These are phyloP conservation scores for Lentinula guzmanii DNA, from an alignment of 768 basidiomycete genomes.

Conservation along the genomic window DNA sequence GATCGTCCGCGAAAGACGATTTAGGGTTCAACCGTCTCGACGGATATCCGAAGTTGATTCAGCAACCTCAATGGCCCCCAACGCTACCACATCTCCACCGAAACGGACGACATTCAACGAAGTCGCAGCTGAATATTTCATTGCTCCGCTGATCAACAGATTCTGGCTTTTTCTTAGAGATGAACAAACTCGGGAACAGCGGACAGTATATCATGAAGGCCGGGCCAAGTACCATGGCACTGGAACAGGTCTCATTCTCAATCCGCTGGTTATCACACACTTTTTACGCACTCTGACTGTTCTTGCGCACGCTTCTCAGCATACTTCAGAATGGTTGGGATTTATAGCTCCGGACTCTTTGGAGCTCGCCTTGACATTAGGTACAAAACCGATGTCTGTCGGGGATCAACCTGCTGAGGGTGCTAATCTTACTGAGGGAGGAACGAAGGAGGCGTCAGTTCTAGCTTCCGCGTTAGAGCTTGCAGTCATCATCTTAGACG, in stretches of 20 bases:
- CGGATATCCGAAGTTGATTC: constrained; percentile 37
- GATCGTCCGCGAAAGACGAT: constrained; percentile 65
- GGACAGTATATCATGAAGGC: constrained; percentile 53
- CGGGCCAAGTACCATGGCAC: constrained; percentile 60
- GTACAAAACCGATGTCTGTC: constrained; percentile 55
- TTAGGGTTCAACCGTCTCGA: constrained; percentile 52
- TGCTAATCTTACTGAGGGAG: constrained; percentile 24
- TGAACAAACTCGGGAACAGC: constrained; percentile 68
- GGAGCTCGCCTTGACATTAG: constrained; percentile 78
- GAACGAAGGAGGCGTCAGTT: constrained; percentile 60
- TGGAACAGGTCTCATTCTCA: constrained; percentile 79
- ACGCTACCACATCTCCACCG: constrained; percentile 6
- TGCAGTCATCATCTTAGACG: constrained; percentile 69
- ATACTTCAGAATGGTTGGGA: constrained; percentile 75
- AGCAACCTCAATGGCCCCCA: constrained; percentile 5
- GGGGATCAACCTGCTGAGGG: constrained; percentile 28
- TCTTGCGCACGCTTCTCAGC: constrained; percentile 75
- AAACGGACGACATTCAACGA: constrained; percentile 45
- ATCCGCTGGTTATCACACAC: constrained; percentile 69
- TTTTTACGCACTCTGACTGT: constrained; percentile 73
- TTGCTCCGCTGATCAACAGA: constrained; percentile 85
- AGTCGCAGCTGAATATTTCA: constrained; percentile 83
- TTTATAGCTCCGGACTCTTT: constrained; percentile 78
- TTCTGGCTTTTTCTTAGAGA: constrained; percentile 95
- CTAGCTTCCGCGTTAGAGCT: constrained; percentile 75